Evolutionary conservation across 176 grass and related monocot species (phyloP).

Genomic region (Carex cristatella): DNA sequence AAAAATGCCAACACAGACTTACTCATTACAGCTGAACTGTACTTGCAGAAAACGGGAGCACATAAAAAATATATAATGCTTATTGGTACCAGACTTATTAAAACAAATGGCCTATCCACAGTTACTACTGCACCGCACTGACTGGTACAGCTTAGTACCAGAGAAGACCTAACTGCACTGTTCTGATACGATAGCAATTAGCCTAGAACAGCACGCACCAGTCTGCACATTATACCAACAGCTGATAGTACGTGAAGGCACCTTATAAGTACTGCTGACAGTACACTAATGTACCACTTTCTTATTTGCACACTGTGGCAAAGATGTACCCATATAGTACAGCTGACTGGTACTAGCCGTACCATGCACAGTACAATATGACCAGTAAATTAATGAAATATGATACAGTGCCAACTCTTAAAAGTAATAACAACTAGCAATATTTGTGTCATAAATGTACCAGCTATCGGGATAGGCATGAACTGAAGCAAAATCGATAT

Average conservation of each 20-base stretch:
- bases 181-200: not conserved
- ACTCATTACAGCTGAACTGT: not conserved
- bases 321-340: not conserved
- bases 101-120: not conserved
- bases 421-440: not conserved
- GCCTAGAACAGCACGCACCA: not conserved
- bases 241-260: not conserved
- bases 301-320: not conserved
- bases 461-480: conserved; percentile 97
- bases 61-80: not conserved
- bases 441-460: conserved; percentile 9
- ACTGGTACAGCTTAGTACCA: not conserved
- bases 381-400: not conserved
- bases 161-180: not conserved
- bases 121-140: not conserved
- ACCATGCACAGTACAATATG: not conserved
- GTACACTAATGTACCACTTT: not conserved
- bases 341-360: not conserved
- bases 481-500: conserved; percentile 90
- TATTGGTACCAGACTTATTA: not conserved
- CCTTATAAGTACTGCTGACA: not conserved
- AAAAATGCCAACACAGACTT: not conserved
- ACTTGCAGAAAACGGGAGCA: not conserved
- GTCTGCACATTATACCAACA: not conserved
- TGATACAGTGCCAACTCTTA: not conserved